Base-by-base conservation (phyloP, 2,329 filamentous ascomycete species). In the Akanthomyces muscarius region DNA sequence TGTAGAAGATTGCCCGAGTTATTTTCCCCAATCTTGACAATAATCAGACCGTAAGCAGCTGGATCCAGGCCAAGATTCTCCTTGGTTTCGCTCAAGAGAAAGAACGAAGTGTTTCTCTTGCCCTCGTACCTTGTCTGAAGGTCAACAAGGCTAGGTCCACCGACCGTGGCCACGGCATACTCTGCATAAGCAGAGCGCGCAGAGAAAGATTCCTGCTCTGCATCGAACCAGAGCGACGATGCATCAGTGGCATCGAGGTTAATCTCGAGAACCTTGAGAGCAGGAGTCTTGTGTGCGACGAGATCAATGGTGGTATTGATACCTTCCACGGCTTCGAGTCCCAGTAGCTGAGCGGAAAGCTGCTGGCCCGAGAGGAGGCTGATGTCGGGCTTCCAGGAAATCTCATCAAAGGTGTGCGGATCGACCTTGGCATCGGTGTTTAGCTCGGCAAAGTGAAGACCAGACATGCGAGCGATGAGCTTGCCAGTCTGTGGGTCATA, bases 211-310 rank as follows among this genome's bases (percentile, higher is more conserved):
- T 56, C 54, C 3, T 45, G 25, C 54, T 50, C n/a, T n/a, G 21
- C 14, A 5, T 53, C 59, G 25, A 75, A 65, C 72, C 73, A 74
- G 3, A 73, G 28, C 41, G 65, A 68, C 5, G 69, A 68, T 2
- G 57, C 41, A 30, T 73, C 71, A 1, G 6, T 50, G 3, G 58
- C 10, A 44, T 66, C 65, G 8, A 74, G 56, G 25, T 70, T 71
- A 4, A 76, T 44, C 59, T 78, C 75, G 0, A 77, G 50, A 13
- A 78, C 69, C 1, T 63, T 70, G 2, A 75, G 66, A 1, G 53
- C 45, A 1, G 76, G 76, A 25, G 69, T 75, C 62, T 73, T 74
- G 63, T 78, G 73, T 0, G 70, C 73, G 0, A 76, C 60, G 0
- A 77, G 63, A 54, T 78, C 71, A 6, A 79, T 59, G 1, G 75